These are phyloP conservation scores for Talaromyces atroroseus DNA, from an alignment of 2,329 filamentous ascomycete genomes.

Conservation along the genomic window DNA sequence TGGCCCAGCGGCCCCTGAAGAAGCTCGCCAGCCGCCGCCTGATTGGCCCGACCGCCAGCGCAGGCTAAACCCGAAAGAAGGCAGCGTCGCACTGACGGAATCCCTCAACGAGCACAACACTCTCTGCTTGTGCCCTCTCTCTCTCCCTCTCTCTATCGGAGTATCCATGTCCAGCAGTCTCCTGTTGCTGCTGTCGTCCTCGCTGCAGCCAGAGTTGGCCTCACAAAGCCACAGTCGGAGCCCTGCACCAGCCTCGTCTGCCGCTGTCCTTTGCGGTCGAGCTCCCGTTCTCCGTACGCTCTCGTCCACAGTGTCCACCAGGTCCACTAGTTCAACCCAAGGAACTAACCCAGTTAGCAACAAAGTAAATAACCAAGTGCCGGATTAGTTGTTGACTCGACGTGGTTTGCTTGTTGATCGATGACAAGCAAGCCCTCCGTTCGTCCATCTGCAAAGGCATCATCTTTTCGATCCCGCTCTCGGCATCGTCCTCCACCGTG, in stretches of 20 bases:
- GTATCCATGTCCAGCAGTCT: background rate
- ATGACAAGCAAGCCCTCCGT: background rate
- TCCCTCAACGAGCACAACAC: background rate
- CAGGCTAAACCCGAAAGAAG: constrained; percentile 5
- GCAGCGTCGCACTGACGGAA: constrained; percentile 7
- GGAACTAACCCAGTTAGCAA: background rate
- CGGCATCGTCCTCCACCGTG: background rate
- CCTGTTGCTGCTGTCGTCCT: background rate
- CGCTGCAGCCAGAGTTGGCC: background rate
- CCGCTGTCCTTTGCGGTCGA: background rate
- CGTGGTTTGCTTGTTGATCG: background rate
- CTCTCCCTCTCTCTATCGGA: background rate
- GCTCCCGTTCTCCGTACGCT: too few relatives aligned
- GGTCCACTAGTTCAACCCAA: background rate
- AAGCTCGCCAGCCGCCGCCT: background rate
- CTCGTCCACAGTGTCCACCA: too few relatives aligned
- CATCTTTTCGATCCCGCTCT: background rate
- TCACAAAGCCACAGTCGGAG: background rate
- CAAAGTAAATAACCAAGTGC: background rate
- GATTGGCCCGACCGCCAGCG: background rate
- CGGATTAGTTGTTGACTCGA: background rate
- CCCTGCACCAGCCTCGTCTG: background rate
- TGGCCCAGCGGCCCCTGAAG: constrained; percentile 3
- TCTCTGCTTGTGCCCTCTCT: background rate
- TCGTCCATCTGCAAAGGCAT: background rate